Evolutionary conservation across 768 basidiomycete genomes (phyloP).

Genomic region (Auricularia auricula-judae): DNA sequence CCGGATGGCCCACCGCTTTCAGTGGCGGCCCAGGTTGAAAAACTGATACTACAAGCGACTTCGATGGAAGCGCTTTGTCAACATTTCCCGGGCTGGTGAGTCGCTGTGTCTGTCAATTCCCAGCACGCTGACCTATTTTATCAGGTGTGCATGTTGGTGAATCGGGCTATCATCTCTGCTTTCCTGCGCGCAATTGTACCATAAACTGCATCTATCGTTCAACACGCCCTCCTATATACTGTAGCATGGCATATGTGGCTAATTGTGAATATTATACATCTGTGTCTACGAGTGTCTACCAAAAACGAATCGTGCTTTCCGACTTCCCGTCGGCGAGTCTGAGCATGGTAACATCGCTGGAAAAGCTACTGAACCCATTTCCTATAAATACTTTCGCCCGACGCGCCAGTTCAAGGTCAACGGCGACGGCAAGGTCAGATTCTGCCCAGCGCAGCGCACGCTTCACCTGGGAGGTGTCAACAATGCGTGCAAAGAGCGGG

Average conservation of each 20-base stretch:
- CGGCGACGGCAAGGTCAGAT: not conserved
- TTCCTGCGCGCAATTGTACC: not conserved
- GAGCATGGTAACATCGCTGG: conserved; percentile 1
- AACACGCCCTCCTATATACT: too few relatives aligned
- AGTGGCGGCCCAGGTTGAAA: conserved; percentile 32
- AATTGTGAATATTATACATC: not conserved
- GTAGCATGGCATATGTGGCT: too few relatives aligned
- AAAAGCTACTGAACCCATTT: conserved; percentile 4
- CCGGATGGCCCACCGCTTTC: conserved; percentile 21
- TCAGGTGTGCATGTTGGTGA: conserved; percentile 71
- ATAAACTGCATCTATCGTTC: not conserved
- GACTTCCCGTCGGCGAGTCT: conserved; percentile 4
- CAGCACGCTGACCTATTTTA: not conserved
- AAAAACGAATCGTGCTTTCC: not conserved
- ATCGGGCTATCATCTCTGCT: not conserved
- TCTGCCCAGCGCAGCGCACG: conserved; percentile 1
- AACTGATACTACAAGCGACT: conserved; percentile 33
- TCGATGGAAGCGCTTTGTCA: conserved; percentile 34
- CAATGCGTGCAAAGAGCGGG: not conserved
- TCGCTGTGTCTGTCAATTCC: conserved; percentile 50
- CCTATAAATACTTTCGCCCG: conserved; percentile 4
- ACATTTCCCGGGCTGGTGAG: conserved; percentile 37
- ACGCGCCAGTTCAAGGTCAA: conserved; percentile 4
- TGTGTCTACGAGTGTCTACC: not conserved
- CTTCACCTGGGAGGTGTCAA: not conserved